Percentiles rank a stretch among this genome's conserved stretches.
Conservation (phyloP, 169 alveolate genomes). For the Eimeria sp. region DNA sequence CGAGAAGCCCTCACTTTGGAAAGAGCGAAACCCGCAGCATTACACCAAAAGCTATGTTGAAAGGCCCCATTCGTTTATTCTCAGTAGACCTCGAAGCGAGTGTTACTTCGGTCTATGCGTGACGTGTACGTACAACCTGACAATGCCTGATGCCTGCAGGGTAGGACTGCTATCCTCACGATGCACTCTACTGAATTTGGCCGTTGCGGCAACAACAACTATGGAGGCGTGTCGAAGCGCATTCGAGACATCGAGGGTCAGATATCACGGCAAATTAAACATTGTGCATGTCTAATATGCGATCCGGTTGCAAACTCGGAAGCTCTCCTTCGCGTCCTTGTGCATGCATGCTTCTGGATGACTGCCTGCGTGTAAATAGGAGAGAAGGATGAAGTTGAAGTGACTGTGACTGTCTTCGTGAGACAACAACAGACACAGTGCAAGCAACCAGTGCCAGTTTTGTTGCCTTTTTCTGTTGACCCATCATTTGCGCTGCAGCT, state of each 20-base stretch:
- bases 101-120: not conserved
- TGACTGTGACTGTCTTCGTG: not conserved
- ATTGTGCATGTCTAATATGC: not conserved
- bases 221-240: conserved; percentile 89
- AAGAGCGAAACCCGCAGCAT: not conserved
- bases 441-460: not conserved
- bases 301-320: not conserved
- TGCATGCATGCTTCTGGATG: not conserved
- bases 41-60: conserved; percentile 1
- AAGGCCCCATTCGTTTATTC: not conserved
- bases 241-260: conserved; percentile 86
- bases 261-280: not conserved
- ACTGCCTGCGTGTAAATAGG: not conserved
- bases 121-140: not conserved
- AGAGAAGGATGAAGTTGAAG: not conserved
- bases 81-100: not conserved
- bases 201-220: conserved; percentile 89
- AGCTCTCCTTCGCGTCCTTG: not conserved
- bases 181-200: conserved; percentile 92
- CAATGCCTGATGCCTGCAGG: conserved; percentile 50
- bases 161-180: conserved; percentile 87
- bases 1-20: not conserved
- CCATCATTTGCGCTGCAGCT: conserved; percentile 51
- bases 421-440: not conserved
- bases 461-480: not conserved